Base-by-base conservation (phyloP, 2,329 filamentous ascomycete species). In the Coniella lustricola region DNA sequence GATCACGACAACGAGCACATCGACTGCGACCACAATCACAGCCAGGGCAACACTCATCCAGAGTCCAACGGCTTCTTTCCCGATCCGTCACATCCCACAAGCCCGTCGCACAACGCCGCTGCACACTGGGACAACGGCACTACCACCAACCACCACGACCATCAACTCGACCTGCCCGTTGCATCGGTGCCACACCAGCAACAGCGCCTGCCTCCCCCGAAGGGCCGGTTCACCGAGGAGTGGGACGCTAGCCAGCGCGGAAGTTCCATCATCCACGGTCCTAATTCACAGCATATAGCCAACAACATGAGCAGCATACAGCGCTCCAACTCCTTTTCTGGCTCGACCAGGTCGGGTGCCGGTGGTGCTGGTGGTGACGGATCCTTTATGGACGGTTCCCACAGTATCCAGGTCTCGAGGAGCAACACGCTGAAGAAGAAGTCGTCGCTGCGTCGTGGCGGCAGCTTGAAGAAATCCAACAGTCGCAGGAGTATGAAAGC, bases 391-490 rank as follows among this genome's bases (percentile, higher is more conserved):
- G 49, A 65, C 39, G 61, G 56, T 33, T 58, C 64, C 38, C 63
- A 60, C 41, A 38, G 55, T 42, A 63, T 65, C 40, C 62, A 68
- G 35, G 65, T 76, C 22, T 67, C 69, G 43, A 67, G 76, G 36
- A 68, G 69, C 42, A 87, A 88, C 51, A 96, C 90, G 0, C 74
- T 97, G 58, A 93, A 88, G 73, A 97, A 97, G 75, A 93, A 89
- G 67, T 73, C 73, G 20, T 95, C 90, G 9, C 63, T 96, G 50
- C 84, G 84, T 56, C 80, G 85, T 59, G 81, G 76, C 52, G 77
- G 74, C 34, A 94, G 89, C 61, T 62, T 95, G 56, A 85, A 83
- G 66, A 84, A 90, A 57, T 90, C 83, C 62, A 76, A 82, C 55
- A 96, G 90, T 66, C 82, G 85, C 46, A 80, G 83, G 57, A 95